A percentile compares a stretch with the other conserved stretches of the same genome.
Evolutionary conservation across 2,329 filamentous ascomycete species (phyloP).

Genomic region (Calonectria pseudoturangicola): DNA sequence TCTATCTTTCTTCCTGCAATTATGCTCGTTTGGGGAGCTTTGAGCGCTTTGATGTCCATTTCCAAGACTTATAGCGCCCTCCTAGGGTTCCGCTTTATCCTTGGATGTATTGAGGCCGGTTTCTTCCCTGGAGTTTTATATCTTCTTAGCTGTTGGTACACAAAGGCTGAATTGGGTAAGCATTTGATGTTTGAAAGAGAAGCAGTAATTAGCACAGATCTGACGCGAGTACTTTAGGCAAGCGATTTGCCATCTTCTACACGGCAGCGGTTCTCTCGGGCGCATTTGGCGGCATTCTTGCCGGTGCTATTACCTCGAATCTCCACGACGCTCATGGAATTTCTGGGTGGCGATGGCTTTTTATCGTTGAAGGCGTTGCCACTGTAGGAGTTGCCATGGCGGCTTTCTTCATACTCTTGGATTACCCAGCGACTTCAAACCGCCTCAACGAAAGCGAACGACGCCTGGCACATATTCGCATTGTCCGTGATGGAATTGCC

Average conservation of each 20-base stretch:
- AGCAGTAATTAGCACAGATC: background rate
- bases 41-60: slow-evolving; percentile 68
- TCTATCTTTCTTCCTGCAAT: slow-evolving; percentile 69
- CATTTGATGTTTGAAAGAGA: background rate
- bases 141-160: slow-evolving; percentile 75
- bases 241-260: slow-evolving; percentile 46
- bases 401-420: slow-evolving; percentile 41
- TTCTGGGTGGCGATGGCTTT: slow-evolving; percentile 43
- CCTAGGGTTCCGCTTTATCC: slow-evolving; percentile 65
- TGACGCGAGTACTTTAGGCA: slow-evolving; percentile 19
- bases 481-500: slow-evolving; percentile 36
- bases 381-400: slow-evolving; percentile 33
- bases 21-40: slow-evolving; percentile 67
- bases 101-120: slow-evolving; percentile 70
- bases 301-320: slow-evolving; percentile 41
- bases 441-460: slow-evolving; percentile 35
- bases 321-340: slow-evolving; percentile 40
- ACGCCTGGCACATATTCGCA: slow-evolving; percentile 34
- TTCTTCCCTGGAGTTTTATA: slow-evolving; percentile 72
- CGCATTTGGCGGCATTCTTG: slow-evolving; percentile 43
- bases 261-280: slow-evolving; percentile 42
- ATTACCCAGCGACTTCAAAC: slow-evolving; percentile 38
- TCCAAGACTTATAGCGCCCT: slow-evolving; percentile 68
- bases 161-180: slow-evolving; percentile 53
- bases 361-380: slow-evolving; percentile 42